Base-by-base conservation (phyloP, 2,329 filamentous ascomycete genomes). In the Neonectria hederae region DNA sequence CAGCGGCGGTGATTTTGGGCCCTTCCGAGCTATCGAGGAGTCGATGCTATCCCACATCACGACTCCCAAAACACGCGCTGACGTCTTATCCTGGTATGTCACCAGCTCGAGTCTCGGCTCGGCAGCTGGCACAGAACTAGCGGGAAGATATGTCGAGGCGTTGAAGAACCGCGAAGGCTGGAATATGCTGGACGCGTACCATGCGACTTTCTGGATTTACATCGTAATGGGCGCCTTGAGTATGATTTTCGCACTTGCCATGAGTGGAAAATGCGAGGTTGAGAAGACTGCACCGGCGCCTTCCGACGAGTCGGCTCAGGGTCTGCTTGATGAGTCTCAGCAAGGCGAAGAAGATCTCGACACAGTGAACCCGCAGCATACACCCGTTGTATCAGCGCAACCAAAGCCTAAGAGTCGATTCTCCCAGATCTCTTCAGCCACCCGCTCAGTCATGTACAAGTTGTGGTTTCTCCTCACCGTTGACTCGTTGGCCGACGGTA, bases 1-100 rank as follows among this genome's bases (percentile, higher is more conserved):
- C 0, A 88, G 80, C 2, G 89, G 89, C 7, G 85, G 87, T 17
- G 89, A 91, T 68, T 90, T 91, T 72, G 89, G 89, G 0, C 89
- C 89, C 0, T 91, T 91, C 68, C 81, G 89, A 40, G 87, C 87
- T 4, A 86, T 92, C 32, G 89, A 91, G 72, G 89, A 91, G 79
- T 88, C 85, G 0, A 87, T 86, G 35, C 74, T 91, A 8, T 86
- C 87, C 5, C 87, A 90, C 72, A 79, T 91, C 48, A 90, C 87
- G 0, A 82, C 78, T 0, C 81, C 84, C 0, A 76, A 81, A 30
- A 85, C 83, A 1, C 79, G 89, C 51, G 80, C 87, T 14, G 88
- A 91, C 75, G 87, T 91, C n/a, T 80, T 90, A 63, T 83, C 86
- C 9, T 91, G 89, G 89, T 90, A 91, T 70, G 84, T 89, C 43